phyloP scores from a whole-genome alignment of 805 yeast species.

The Zygoascus flipseniorum region DNA sequence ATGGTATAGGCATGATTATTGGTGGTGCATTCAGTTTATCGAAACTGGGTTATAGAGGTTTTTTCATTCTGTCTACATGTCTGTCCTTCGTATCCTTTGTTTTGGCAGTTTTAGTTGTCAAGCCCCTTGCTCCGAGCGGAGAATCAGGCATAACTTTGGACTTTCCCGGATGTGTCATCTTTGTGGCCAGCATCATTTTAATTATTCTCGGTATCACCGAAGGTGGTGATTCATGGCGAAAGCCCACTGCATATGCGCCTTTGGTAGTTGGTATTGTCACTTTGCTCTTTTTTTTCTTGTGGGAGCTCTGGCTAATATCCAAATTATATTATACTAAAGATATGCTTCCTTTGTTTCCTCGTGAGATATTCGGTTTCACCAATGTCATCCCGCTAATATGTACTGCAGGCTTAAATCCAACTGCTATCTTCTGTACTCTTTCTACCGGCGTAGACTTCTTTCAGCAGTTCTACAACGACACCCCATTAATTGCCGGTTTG shows the following conservation, averaged over 20 bases:
- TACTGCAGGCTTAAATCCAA: background rate
- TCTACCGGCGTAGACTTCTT: background rate
- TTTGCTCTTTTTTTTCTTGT: constrained; percentile 18
- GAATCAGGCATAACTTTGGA: background rate
- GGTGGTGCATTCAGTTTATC: background rate
- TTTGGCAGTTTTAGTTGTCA: background rate
- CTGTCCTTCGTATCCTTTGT: background rate
- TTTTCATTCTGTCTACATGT: background rate
- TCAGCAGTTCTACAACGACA: background rate
- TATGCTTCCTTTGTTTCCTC: background rate
- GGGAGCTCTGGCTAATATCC: background rate
- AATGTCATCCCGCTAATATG: background rate
- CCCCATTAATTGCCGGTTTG: background rate
- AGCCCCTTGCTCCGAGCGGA: background rate
- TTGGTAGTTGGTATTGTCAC: constrained; percentile 7
- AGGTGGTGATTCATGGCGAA: background rate
- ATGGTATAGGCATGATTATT: background rate
- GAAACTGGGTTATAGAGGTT: background rate
- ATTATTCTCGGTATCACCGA: background rate
- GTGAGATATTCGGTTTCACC: background rate
- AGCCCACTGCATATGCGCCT: background rate
- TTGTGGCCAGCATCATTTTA: background rate
- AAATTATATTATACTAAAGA: background rate
- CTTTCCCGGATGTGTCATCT: background rate
- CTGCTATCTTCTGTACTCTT: background rate